These are phyloP conservation scores for Dioszegia hungarica DNA, from an alignment of 768 basidiomycete species.

Conservation along the genomic window DNA sequence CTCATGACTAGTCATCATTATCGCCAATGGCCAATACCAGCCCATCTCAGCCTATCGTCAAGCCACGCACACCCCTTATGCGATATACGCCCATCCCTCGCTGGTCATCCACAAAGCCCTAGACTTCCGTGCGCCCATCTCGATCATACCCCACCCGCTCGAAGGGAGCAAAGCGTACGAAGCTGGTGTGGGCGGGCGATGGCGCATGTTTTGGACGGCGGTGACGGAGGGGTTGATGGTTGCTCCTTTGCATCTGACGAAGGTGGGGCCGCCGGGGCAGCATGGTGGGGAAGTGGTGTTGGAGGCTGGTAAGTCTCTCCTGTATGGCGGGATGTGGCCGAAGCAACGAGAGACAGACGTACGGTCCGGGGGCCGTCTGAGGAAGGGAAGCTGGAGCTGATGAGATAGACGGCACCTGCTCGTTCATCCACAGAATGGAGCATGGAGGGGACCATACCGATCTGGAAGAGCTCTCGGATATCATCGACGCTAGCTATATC, in stretches of 20 bases:
- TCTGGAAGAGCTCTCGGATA: too few relatives aligned
- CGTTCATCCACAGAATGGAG: too few relatives aligned
- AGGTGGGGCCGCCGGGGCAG: constrained; percentile 24
- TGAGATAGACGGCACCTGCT: too few relatives aligned
- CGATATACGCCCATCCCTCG: not conserved
- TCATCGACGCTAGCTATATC: too few relatives aligned
- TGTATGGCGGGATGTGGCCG: not conserved
- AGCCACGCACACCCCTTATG: not conserved
- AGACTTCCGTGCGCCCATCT: constrained; percentile 7
- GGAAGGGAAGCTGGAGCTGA: too few relatives aligned
- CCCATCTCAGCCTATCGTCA: constrained; percentile 24
- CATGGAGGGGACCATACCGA: too few relatives aligned
- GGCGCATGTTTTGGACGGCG: constrained; percentile 79
- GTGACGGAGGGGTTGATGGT: constrained; percentile 76
- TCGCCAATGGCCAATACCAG: constrained; percentile 23
- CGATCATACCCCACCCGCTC: constrained; percentile 15
- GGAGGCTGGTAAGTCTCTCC: constrained; percentile 24
- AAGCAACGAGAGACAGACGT: too few relatives aligned
- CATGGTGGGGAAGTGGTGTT: constrained; percentile 37
- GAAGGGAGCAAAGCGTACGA: constrained; percentile 11
- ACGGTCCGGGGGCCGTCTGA: too few relatives aligned
- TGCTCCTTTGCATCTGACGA: constrained; percentile 9
- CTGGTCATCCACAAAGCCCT: not conserved
- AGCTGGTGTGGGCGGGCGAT: constrained; percentile 15
- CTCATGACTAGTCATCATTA: constrained; percentile 27